Conservation (phyloP, 768 basidiomycete genomes). For the Serendipita sp. region DNA sequence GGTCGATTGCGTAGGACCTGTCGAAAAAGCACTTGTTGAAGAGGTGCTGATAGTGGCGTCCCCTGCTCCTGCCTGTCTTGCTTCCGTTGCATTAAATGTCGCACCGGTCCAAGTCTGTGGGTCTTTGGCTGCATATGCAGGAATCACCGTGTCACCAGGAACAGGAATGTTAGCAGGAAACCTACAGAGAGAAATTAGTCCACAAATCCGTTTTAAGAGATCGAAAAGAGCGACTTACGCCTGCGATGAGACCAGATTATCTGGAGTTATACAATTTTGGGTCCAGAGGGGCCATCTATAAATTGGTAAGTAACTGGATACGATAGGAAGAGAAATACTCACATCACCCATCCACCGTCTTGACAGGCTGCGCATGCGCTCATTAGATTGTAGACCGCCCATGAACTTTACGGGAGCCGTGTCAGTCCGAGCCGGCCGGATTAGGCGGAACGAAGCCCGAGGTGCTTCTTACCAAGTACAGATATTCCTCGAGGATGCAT, state of each 20-base stretch:
- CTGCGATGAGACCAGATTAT: neutral
- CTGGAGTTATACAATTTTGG: neutral
- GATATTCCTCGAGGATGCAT: neutral
- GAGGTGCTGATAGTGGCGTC: neutral
- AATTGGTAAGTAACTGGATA: neutral
- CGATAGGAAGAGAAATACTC: neutral
- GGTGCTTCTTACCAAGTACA: neutral
- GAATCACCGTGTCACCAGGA: neutral
- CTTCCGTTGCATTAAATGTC: neutral
- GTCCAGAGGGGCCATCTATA: slow-evolving; percentile 5
- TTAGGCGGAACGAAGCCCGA: neutral
- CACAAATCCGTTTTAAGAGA: neutral
- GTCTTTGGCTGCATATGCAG: neutral
- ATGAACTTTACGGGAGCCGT: neutral
- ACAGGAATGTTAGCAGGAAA: neutral
- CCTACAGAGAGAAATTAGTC: neutral
- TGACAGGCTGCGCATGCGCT: slow-evolving; percentile 9
- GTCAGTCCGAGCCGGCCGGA: neutral
- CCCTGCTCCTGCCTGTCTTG: neutral
- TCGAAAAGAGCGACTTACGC: neutral
- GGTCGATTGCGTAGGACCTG: slow-evolving; percentile 22
- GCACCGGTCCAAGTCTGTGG: slow-evolving; percentile 4
- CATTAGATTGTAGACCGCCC: slow-evolving; percentile 8
- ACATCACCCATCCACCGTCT: slow-evolving; percentile 7
- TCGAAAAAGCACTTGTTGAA: slow-evolving; percentile 9